These are phyloP conservation scores for Dichomitus squalens DNA, from an alignment of 1,284 basidiomycete genomes.

Conservation along the genomic window DNA sequence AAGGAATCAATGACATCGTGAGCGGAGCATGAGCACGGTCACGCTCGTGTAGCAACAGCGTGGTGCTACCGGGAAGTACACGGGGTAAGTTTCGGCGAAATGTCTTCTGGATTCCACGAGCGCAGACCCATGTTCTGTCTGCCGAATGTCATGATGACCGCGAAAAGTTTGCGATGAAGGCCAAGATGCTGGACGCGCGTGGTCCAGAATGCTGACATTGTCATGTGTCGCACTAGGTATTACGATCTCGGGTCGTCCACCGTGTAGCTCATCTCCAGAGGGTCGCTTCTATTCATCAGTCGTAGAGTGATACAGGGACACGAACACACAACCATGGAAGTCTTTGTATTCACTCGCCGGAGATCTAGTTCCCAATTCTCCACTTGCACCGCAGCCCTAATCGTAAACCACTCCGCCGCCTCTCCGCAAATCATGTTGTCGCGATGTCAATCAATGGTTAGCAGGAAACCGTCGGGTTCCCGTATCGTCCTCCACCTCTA, in stretches of 20 bases:
- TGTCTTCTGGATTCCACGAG: background rate
- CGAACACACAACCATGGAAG: background rate
- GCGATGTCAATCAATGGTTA: background rate
- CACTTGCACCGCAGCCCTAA: background rate
- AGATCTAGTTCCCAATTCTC: background rate
- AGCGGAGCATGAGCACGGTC: background rate
- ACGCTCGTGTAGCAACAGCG: background rate
- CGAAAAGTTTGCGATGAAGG: background rate
- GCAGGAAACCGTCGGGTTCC: too few species aligned
- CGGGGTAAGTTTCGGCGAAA: conserved; percentile 24
- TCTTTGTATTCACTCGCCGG: background rate
- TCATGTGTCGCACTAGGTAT: background rate
- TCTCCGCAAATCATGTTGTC: background rate
- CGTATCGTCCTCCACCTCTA: too few species aligned
- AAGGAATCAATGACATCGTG: background rate
- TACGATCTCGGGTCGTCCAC: background rate
- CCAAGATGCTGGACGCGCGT: background rate
- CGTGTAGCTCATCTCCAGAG: too few species aligned
- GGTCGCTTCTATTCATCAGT: background rate
- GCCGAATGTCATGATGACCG: background rate
- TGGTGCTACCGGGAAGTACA: background rate
- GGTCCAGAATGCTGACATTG: background rate
- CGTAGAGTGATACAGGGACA: background rate
- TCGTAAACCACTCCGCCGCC: background rate
- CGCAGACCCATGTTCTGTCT: background rate